A percentile compares a stretch with the other conserved stretches of the same genome.
These are phyloP conservation scores for Raffaelea deltoideospora DNA, from an alignment of 2,329 filamentous ascomycete species.

Conservation along the genomic window DNA sequence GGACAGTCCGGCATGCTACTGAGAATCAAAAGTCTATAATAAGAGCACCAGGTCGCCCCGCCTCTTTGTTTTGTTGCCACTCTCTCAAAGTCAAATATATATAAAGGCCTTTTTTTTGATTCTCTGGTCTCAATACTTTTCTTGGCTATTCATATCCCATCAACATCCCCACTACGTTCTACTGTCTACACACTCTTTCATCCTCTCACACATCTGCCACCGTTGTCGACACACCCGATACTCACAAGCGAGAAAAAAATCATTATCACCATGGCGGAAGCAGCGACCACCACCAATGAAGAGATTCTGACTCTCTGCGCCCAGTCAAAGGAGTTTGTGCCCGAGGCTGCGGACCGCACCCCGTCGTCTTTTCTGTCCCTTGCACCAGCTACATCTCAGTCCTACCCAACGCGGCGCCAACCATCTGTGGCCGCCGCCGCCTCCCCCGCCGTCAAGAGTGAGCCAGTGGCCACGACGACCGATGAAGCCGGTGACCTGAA, in stretches of 20 bases:
- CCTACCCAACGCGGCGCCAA: slow-evolving; percentile 27
- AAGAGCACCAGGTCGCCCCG: no score
- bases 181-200: no score
- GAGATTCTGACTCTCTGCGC: slow-evolving; percentile 11
- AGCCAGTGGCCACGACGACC: slow-evolving; percentile 9
- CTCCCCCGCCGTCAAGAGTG: slow-evolving; percentile 11
- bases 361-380: slow-evolving; percentile 36
- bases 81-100: no score
- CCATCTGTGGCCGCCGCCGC: background rate
- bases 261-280: slow-evolving; percentile 7
- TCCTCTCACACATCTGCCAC: background rate
- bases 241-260: no score
- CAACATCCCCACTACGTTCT: no score
- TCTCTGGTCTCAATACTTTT: no score
- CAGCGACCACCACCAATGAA: slow-evolving; percentile 1
- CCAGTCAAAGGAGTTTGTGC: slow-evolving; percentile 11
- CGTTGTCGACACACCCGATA: no score
- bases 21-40: no score
- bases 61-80: no score
- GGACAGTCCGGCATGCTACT: no score
- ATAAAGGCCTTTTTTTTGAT: no score
- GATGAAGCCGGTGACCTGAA: slow-evolving; percentile 12
- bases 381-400: slow-evolving; percentile 41
- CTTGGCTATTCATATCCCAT: no score
- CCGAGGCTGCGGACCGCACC: slow-evolving; percentile 7